Percentiles rank a stretch among this genome's conserved stretches.
Evolutionary conservation across 2,329 filamentous ascomycete genomes (phyloP).

Genomic region (Elsinoe batatas): DNA sequence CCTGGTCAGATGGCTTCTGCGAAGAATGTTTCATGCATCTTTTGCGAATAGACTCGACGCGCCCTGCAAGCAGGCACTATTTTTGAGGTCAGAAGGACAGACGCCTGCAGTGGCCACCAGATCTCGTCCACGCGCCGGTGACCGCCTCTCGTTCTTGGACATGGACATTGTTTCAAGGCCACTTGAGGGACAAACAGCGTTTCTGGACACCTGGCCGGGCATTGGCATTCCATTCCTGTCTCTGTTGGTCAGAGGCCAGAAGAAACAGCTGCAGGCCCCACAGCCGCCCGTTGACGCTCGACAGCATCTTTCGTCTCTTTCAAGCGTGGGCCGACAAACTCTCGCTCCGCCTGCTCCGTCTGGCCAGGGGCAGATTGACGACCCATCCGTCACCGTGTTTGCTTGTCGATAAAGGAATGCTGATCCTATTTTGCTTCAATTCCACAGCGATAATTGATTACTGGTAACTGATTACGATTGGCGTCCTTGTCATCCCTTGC

Average conservation of each 20-base stretch:
- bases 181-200: background rate
- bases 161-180: constrained; percentile 1
- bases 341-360: background rate
- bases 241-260: background rate
- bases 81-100: constrained; percentile 9
- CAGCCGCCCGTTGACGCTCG: background rate
- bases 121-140: background rate
- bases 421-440: background rate
- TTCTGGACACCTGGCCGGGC: background rate
- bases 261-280: constrained; percentile 4
- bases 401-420: constrained; percentile 8
- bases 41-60: background rate
- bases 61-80: background rate
- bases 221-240: constrained; percentile 4
- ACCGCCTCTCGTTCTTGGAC: background rate
- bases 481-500: background rate
- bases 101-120: constrained; percentile 1
- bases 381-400: background rate
- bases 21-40: background rate
- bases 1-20: background rate
- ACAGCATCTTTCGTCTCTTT: background rate
- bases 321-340: background rate
- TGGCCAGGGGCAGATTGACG: constrained; percentile 7
- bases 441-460: constrained; percentile 10
- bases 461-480: background rate